These are phyloP conservation scores for Shiraia bambusicola DNA, from an alignment of 2,329 filamentous ascomycete genomes.

Conservation along the genomic window DNA sequence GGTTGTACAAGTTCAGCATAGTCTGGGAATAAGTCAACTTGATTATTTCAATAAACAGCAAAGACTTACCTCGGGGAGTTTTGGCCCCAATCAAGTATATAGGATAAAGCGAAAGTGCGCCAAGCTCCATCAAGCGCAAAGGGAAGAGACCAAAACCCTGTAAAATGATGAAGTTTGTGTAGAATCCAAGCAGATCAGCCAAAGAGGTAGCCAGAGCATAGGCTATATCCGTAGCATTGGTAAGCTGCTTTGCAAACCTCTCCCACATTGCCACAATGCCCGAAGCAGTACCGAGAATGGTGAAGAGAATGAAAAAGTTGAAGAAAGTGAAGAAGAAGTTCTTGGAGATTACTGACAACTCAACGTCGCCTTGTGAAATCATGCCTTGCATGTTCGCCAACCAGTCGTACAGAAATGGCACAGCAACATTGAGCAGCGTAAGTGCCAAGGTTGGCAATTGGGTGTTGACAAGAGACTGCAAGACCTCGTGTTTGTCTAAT, in stretches of 20 bases:
- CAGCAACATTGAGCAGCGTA: constrained; percentile 82
- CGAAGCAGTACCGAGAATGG: constrained; percentile 77
- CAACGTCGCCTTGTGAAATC: constrained; percentile 91
- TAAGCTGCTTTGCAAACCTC: constrained; percentile 69
- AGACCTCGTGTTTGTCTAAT: constrained; percentile 67
- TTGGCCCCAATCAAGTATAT: constrained; percentile 75
- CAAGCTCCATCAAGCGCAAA: constrained; percentile 86
- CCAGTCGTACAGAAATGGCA: constrained; percentile 94
- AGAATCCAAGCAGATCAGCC: constrained; percentile 75
- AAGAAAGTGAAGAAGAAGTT: constrained; percentile 99
- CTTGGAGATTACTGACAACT: constrained; percentile 92
- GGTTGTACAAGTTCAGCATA: constrained; percentile 79
- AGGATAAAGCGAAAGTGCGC: constrained; percentile 80
- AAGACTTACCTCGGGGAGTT: constrained; percentile 67
- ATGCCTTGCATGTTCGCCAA: constrained; percentile 89
- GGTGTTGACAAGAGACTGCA: constrained; percentile 78
- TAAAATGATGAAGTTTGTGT: constrained; percentile 89
- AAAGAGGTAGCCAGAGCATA: constrained; percentile 74
- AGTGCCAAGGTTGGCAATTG: constrained; percentile 83
- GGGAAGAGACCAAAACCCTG: constrained; percentile 94
- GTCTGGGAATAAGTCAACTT: constrained; percentile 52
- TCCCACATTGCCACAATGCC: constrained; percentile 68
- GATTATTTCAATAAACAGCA: background rate
- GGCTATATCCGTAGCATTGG: constrained; percentile 77
- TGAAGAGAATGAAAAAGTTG: constrained; percentile 96